Evolutionary conservation across 306 rosid genomes (phyloP).

Genomic region (Quercus glauca): DNA sequence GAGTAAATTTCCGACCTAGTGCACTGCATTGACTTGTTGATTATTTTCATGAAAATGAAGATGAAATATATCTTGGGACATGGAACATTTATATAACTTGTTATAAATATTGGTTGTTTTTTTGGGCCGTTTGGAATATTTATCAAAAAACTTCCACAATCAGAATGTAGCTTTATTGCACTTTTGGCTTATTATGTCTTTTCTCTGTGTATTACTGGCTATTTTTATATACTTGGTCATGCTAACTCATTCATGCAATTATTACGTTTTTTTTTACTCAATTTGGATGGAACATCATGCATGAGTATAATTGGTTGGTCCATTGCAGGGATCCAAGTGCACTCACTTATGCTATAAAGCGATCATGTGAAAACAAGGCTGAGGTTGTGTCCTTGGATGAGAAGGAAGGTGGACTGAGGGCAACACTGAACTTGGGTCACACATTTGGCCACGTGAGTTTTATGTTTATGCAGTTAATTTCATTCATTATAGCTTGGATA

Average conservation of each 20-base stretch:
- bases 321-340: constrained; percentile 75
- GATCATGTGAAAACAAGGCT: constrained; percentile 94
- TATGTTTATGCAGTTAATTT: constrained; percentile 15
- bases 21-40: background rate
- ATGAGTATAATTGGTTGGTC: constrained; percentile 8
- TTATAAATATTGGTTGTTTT: background rate
- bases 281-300: background rate
- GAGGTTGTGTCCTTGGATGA: constrained; percentile 92
- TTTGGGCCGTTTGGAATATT: background rate
- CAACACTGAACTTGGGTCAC: constrained; percentile 93
- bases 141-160: background rate
- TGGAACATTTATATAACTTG: constrained; percentile 2
- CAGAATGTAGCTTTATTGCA: background rate
- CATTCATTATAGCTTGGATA: constrained; percentile 15
- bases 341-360: constrained; percentile 86
- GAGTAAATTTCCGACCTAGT: background rate
- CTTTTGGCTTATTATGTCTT: constrained; percentile 4
- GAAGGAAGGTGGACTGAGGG: constrained; percentile 96
- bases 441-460: constrained; percentile 93
- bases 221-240: background rate
- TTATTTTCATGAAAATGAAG: constrained; percentile 7
- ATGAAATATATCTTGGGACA: constrained; percentile 15
- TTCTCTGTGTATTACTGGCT: constrained; percentile 1
- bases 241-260: constrained; percentile 13
- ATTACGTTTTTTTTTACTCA: background rate